Conservation (phyloP, 352 stramenopile genomes). For the Pythium biforme region DNA sequence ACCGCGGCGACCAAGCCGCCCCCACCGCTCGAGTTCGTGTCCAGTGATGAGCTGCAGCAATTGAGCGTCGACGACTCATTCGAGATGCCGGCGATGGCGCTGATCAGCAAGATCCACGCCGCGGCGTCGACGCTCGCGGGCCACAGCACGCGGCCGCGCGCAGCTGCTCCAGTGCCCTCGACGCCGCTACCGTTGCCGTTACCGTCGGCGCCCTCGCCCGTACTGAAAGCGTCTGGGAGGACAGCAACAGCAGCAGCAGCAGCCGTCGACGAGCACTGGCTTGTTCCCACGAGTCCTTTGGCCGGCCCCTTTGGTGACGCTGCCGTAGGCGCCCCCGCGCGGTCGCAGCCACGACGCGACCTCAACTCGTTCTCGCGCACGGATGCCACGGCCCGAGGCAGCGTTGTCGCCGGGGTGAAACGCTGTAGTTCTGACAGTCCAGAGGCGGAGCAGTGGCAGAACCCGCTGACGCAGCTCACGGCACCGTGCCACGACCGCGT, state of each 20-base stretch:
- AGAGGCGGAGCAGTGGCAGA: constrained; percentile 23
- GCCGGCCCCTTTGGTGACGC: too few relatives aligned
- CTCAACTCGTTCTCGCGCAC: constrained; percentile 16
- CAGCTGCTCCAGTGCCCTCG: neutral
- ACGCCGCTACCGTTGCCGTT: neutral
- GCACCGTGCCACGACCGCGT: constrained; percentile 33
- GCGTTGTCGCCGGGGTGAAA: neutral
- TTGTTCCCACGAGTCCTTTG: neutral
- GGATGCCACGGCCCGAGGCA: neutral
- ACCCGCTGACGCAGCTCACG: constrained; percentile 43
- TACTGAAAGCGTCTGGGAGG: neutral
- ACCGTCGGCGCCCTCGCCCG: constrained; percentile 12
- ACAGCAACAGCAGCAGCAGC: neutral
- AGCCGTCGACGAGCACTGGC: neutral
- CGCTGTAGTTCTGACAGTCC: too few relatives aligned
- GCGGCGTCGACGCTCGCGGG: constrained; percentile 12
- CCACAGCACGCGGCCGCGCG: constrained; percentile 17
- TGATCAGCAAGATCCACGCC: constrained; percentile 23
- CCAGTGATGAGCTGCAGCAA: constrained; percentile 32
- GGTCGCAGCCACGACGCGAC: neutral
- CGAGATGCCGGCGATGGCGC: constrained; percentile 12
- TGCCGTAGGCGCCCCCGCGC: neutral
- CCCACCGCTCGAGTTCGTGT: neutral
- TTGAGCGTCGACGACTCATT: constrained; percentile 37
- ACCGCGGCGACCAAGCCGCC: neutral